Conservation (phyloP, 768 basidiomycete species). For the Boletus fagicola region DNA sequence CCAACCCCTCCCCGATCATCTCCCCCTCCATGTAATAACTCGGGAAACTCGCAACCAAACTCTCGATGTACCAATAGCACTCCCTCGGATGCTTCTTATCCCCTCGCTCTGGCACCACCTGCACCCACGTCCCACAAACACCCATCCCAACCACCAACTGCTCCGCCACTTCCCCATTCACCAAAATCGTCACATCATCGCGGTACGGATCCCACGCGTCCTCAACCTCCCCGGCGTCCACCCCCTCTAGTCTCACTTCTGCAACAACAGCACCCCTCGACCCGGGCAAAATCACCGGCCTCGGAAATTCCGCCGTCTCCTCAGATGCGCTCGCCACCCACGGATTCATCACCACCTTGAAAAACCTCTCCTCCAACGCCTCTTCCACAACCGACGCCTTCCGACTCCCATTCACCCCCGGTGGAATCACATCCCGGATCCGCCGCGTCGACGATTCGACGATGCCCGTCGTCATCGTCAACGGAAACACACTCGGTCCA, state of each 20-base stretch:
- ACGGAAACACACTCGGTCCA: slow-evolving; percentile 54
- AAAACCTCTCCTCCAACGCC: slow-evolving; percentile 42
- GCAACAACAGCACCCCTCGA: slow-evolving; percentile 28
- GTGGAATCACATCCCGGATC: slow-evolving; percentile 46
- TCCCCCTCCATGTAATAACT: slow-evolving; percentile 43
- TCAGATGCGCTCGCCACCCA: slow-evolving; percentile 41
- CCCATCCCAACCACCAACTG: slow-evolving; percentile 32
- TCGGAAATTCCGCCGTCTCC: slow-evolving; percentile 35
- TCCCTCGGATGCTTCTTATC: slow-evolving; percentile 8
- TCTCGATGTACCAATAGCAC: slow-evolving; percentile 59
- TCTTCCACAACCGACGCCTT: slow-evolving; percentile 37
- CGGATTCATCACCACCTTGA: slow-evolving; percentile 49
- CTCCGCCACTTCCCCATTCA: slow-evolving; percentile 17
- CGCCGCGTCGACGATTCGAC: slow-evolving; percentile 63
- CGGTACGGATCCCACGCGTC: slow-evolving; percentile 38
- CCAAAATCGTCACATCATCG: slow-evolving; percentile 32
- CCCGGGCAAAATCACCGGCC: slow-evolving; percentile 33
- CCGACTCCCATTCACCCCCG: slow-evolving; percentile 19
- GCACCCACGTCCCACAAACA: slow-evolving; percentile 37
- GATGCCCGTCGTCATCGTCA: slow-evolving; percentile 58
- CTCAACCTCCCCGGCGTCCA: background rate
- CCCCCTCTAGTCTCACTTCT: slow-evolving; percentile 4
- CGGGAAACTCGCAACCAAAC: slow-evolving; percentile 46
- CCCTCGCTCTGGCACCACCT: slow-evolving; percentile 24
- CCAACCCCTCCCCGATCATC: background rate